phyloP scores from a whole-genome alignment of 2,329 filamentous ascomycete species.

The Pseudogymnoascus sp. region DNA sequence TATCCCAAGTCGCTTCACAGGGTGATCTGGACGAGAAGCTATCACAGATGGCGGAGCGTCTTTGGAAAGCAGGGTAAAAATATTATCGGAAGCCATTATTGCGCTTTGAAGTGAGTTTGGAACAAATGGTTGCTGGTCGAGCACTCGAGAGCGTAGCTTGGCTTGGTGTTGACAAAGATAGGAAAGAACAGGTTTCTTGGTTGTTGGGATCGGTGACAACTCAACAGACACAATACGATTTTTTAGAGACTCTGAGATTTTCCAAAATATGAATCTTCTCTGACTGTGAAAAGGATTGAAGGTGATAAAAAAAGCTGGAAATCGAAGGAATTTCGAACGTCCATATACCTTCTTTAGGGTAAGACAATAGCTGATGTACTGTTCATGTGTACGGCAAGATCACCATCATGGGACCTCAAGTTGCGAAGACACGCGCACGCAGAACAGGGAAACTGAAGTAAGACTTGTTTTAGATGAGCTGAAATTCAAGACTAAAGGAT shows the following conservation, averaged over 20 bases:
- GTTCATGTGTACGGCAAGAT: constrained; percentile 2
- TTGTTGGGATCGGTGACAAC: background rate
- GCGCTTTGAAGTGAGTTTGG: background rate
- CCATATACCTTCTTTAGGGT: background rate
- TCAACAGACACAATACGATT: background rate
- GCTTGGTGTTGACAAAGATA: constrained; percentile 4
- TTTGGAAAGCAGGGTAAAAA: constrained; percentile 52
- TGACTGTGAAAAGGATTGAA: background rate
- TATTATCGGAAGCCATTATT: constrained; percentile 31
- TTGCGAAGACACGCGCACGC: background rate
- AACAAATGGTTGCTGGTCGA: background rate
- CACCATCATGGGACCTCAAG: constrained; percentile 6
- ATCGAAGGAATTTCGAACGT: constrained; percentile 3
- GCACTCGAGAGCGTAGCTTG: constrained; percentile 11
- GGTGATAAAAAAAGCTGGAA: background rate
- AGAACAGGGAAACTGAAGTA: background rate
- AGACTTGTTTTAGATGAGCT: constrained; percentile 3
- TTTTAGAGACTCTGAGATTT: background rate
- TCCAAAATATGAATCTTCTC: constrained; percentile 1
- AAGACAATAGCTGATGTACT: background rate
- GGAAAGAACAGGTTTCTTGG: background rate
- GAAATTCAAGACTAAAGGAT: background rate
- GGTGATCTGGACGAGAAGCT: constrained; percentile 45
- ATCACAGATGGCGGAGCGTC: constrained; percentile 44
- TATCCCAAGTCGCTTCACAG: constrained; percentile 48